Evolutionary conservation across 176 grass and related monocot genomes (phyloP).

Genomic region (Hordeum marinum): DNA sequence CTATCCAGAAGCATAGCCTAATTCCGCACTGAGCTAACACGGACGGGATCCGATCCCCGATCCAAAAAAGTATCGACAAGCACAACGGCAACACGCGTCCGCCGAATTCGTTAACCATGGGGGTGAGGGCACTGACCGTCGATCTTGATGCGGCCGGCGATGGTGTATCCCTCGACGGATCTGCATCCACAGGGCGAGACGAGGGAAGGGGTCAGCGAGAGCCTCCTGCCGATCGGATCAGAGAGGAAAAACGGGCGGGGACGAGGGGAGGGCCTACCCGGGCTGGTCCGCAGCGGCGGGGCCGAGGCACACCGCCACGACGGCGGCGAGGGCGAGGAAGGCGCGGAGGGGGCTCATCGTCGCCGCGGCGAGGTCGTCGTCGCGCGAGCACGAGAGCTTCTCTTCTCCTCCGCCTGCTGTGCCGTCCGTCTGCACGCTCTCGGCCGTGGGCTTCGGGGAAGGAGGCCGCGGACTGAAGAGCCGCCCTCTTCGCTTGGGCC

Average conservation of each 20-base stretch:
- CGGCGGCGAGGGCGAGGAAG: not conserved
- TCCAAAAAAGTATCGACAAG: not conserved
- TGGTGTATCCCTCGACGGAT: slow-evolving; percentile 59
- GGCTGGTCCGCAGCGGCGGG: not conserved
- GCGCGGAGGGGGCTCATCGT: slow-evolving; percentile 14
- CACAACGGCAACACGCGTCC: not conserved
- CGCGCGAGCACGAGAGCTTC: not conserved
- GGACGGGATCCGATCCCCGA: not conserved
- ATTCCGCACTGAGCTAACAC: not conserved
- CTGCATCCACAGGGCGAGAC: slow-evolving; percentile 22
- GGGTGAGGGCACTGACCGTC: slow-evolving; percentile 40
- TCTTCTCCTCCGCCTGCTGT: not conserved
- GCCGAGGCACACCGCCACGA: slow-evolving; percentile 4
- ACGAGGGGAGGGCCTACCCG: not conserved
- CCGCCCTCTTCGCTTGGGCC: not conserved
- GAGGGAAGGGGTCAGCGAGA: not conserved
- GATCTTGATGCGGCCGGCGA: slow-evolving; percentile 79
- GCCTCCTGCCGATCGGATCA: not conserved
- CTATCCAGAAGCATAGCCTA: not conserved
- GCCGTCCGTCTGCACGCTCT: too few relatives aligned
- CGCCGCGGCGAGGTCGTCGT: slow-evolving; percentile 3
- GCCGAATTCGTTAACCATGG: not conserved
- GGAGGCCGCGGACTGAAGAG: not conserved
- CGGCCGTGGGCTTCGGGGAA: not conserved
- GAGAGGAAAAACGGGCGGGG: not conserved